These are phyloP conservation scores for Pseudogymnoascus sp. DNA, from an alignment of 2,329 filamentous ascomycete species.

Conservation along the genomic window DNA sequence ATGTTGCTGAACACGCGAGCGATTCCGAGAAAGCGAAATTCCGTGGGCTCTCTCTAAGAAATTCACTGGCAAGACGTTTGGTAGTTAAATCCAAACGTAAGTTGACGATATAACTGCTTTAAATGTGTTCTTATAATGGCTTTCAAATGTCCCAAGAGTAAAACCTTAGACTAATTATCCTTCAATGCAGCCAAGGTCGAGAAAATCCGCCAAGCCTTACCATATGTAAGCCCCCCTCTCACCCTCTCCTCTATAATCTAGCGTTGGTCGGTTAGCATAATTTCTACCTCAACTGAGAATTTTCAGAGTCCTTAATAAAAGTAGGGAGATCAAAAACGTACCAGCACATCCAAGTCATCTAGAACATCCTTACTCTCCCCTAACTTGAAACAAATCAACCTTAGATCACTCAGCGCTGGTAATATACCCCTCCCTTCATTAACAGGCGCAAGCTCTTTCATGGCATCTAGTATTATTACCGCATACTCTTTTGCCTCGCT, in stretches of 20 bases:
- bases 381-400: background rate
- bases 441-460: background rate
- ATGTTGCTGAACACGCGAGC: background rate
- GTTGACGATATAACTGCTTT: background rate
- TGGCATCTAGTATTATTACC: background rate
- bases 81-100: background rate
- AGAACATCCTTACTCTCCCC: background rate
- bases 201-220: background rate
- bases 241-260: background rate
- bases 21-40: background rate
- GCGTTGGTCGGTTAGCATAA: background rate
- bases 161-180: background rate
- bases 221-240: background rate
- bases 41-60: constrained; percentile 12
- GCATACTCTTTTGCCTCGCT: background rate
- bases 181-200: background rate
- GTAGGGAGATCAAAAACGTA: background rate
- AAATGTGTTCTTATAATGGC: no score
- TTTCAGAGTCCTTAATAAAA: background rate
- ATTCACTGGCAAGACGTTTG: constrained; percentile 11
- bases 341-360: background rate
- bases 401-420: background rate
- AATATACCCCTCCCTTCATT: background rate
- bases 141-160: no score
- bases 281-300: background rate